Evolutionary conservation across 73 alveolate genomes (phyloP).

Genomic region (Breviolum minutum): DNA sequence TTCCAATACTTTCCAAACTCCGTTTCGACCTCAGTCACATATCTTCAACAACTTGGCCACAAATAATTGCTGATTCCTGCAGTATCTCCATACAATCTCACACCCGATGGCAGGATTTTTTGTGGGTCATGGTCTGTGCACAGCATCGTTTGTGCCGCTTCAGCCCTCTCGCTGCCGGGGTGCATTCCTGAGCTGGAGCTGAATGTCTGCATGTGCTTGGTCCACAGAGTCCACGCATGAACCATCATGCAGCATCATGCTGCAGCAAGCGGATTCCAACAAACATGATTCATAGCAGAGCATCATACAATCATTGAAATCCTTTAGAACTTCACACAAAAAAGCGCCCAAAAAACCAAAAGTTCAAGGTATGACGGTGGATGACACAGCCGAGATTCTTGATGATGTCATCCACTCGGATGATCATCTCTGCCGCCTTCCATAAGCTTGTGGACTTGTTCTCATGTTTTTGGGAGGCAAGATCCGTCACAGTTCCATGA

Average conservation of each 20-base stretch:
- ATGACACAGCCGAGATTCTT: conserved; percentile 95
- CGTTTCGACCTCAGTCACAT: background rate
- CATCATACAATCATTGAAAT: too few species aligned
- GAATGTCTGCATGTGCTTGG: too few species aligned
- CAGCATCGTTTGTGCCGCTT: conserved; percentile 54
- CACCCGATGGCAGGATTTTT: too few species aligned
- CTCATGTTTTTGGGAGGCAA: background rate
- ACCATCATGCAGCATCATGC: too few species aligned
- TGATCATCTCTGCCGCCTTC: conserved; percentile 99
- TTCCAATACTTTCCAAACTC: background rate
- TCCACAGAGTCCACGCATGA: too few species aligned
- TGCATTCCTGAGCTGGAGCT: conserved; percentile 37
- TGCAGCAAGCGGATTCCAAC: too few species aligned
- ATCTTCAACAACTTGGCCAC: too few species aligned
- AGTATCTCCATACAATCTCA: too few species aligned
- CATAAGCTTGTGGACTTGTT: background rate
- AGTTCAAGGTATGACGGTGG: background rate
- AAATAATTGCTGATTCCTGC: too few species aligned
- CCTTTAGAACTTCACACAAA: background rate
- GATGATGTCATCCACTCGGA: conserved; percentile 99
- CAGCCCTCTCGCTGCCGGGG: conserved; percentile 94
- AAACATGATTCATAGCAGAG: too few species aligned
- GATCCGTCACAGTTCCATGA: too few species aligned
- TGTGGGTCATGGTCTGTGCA: conserved; percentile 15
- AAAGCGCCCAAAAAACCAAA: background rate